These are phyloP conservation scores for Poterioochromonas sp. DNA, from an alignment of 352 stramenopile species.

Conservation along the genomic window DNA sequence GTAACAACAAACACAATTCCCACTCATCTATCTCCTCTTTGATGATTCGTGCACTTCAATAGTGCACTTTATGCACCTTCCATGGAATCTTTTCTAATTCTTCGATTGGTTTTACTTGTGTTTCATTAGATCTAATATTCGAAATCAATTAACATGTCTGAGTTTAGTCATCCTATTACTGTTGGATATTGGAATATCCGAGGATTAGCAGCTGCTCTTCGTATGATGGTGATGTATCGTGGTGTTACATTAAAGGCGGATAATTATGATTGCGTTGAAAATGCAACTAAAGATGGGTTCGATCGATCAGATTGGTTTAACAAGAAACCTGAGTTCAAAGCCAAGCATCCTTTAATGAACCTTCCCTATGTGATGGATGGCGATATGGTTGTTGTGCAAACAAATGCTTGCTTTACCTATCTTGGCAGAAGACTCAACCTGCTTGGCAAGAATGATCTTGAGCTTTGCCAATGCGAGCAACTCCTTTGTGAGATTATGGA, in stretches of 20 bases:
- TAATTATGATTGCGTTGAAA: conserved; percentile 40
- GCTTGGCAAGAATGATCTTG: conserved; percentile 20
- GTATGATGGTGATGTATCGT: conserved; percentile 41
- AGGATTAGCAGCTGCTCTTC: conserved; percentile 41
- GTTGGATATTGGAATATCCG: conserved; percentile 44
- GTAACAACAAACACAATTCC: too few species aligned
- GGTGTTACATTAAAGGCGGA: conserved; percentile 27
- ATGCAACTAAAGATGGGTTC: conserved; percentile 6
- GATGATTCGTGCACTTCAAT: too few species aligned
- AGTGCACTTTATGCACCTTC: too few species aligned
- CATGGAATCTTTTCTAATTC: too few species aligned
- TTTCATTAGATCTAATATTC: too few species aligned
- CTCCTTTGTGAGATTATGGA: conserved; percentile 44
- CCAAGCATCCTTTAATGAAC: conserved; percentile 44
- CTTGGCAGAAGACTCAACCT: conserved; percentile 40
- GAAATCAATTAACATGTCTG: too few species aligned
- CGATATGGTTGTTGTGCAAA: conserved; percentile 40
- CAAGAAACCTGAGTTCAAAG: conserved; percentile 37
- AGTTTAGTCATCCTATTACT: conserved; percentile 1
- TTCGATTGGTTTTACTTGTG: too few species aligned
- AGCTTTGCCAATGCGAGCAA: conserved; percentile 38
- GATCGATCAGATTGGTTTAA: conserved; percentile 31
- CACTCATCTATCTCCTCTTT: too few species aligned
- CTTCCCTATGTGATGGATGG: conserved; percentile 43
- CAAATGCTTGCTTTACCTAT: conserved; percentile 46